These are phyloP conservation scores for Blastobotrys parvus DNA, from an alignment of 805 yeast species.

Conservation along the genomic window DNA sequence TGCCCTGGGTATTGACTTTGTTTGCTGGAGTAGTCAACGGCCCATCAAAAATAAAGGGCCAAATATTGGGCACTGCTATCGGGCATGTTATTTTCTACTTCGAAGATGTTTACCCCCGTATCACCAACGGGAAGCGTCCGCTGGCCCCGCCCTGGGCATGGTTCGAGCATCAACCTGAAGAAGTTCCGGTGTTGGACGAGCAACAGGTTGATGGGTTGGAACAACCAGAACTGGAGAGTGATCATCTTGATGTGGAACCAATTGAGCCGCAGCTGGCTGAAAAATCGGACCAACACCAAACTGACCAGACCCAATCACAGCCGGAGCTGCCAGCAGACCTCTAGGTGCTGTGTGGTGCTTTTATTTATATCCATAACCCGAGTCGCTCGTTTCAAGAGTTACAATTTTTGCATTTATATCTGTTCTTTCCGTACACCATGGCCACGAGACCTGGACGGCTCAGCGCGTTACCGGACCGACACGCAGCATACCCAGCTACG, in stretches of 20 bases:
- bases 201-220: no score
- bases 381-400: no score
- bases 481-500: no score
- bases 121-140: slow-evolving; percentile 28
- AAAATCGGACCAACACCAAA: background rate
- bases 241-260: background rate
- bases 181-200: no score
- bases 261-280: background rate
- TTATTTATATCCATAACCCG: background rate
- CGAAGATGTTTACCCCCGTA: slow-evolving; percentile 35
- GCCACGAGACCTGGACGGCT: no score
- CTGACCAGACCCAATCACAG: background rate
- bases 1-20: slow-evolving; percentile 34
- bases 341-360: background rate
- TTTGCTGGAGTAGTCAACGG: slow-evolving; percentile 19
- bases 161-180: slow-evolving; percentile 5
- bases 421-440: no score
- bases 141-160: slow-evolving; percentile 36
- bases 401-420: no score
- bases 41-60: slow-evolving; percentile 13
- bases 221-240: no score
- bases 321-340: background rate
- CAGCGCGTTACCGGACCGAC: no score
- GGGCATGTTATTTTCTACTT: slow-evolving; percentile 38
- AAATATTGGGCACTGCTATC: slow-evolving; percentile 32